These are phyloP conservation scores for Didymella pomorum DNA, from an alignment of 2,329 filamentous ascomycete species.

Conservation along the genomic window DNA sequence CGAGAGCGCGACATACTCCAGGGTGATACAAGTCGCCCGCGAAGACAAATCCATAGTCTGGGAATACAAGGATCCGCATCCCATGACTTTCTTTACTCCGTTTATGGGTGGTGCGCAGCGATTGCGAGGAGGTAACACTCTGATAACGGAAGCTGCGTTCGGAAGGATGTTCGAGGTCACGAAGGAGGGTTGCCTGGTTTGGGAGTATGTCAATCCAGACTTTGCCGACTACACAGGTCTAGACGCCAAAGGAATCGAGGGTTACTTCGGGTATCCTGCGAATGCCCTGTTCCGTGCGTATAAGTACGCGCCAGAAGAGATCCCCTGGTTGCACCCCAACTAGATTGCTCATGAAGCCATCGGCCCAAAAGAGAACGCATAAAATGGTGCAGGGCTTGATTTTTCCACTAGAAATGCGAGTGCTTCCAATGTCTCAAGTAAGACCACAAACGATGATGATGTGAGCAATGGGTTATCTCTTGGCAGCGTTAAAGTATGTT, in stretches of 20 bases:
- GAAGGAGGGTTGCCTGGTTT: constrained; percentile 51
- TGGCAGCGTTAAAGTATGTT: background rate
- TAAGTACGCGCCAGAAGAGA: background rate
- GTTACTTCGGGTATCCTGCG: constrained; percentile 19
- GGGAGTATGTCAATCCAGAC: constrained; percentile 56
- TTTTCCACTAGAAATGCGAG: too few relatives aligned
- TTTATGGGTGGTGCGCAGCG: background rate
- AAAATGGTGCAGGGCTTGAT: background rate
- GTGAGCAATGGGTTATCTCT: background rate
- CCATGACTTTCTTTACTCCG: background rate
- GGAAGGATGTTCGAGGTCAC: constrained; percentile 1
- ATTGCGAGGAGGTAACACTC: background rate
- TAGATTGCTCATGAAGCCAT: background rate
- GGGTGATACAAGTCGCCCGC: background rate
- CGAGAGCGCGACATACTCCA: background rate
- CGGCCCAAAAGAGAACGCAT: background rate
- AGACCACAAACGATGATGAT: background rate
- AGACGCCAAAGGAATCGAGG: constrained; percentile 47
- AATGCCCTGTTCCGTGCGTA: background rate
- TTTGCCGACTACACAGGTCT: constrained; percentile 51
- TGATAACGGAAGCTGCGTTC: background rate
- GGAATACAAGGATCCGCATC: background rate
- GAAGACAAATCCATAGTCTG: background rate
- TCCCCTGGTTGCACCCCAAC: background rate
- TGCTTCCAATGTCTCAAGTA: background rate